Evolutionary conservation across 176 grass and related monocot species (phyloP).

Genomic region (Dendrocalamus sinicus): DNA sequence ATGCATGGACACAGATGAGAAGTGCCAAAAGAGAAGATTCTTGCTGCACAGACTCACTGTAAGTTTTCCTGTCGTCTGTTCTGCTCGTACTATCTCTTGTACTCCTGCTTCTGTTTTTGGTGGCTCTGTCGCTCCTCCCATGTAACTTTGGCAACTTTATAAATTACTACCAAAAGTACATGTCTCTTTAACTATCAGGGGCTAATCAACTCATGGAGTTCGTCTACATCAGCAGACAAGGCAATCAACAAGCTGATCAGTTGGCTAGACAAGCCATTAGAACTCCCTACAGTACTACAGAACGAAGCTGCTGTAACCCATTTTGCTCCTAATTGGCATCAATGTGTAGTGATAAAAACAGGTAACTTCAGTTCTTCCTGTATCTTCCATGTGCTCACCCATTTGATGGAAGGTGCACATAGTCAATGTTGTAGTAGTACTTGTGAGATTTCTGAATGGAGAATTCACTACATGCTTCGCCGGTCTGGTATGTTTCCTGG

Average conservation of each 20-base stretch:
- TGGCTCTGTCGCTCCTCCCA: not conserved
- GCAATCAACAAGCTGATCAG: too few relatives aligned
- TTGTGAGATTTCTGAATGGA: slow-evolving; percentile 7
- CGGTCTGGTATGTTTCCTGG: slow-evolving; percentile 35
- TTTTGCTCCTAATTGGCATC: not conserved
- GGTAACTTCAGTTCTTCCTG: not conserved
- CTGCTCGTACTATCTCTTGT: not conserved
- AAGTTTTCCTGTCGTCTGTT: slow-evolving; percentile 21
- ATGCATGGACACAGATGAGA: not conserved
- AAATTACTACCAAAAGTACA: slow-evolving; percentile 19
- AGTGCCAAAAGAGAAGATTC: slow-evolving; percentile 54
- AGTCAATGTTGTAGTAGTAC: slow-evolving; percentile 8
- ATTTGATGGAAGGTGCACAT: not conserved
- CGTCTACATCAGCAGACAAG: too few relatives aligned
- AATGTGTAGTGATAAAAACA: not conserved
- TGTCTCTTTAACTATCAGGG: not conserved
- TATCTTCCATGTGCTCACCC: not conserved
- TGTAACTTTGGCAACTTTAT: slow-evolving; percentile 12
- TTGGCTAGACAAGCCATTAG: too few relatives aligned
- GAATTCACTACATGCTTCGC: slow-evolving; percentile 22
- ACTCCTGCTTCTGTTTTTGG: not conserved
- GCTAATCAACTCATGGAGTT: not conserved
- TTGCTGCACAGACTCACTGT: slow-evolving; percentile 2
- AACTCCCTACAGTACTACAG: too few relatives aligned
- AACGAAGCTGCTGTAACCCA: too few relatives aligned